Percentiles rank a stretch among this genome's conserved stretches.
Conservation (phyloP, 768 basidiomycete species). For the Strobilomyces echinocephalus region DNA sequence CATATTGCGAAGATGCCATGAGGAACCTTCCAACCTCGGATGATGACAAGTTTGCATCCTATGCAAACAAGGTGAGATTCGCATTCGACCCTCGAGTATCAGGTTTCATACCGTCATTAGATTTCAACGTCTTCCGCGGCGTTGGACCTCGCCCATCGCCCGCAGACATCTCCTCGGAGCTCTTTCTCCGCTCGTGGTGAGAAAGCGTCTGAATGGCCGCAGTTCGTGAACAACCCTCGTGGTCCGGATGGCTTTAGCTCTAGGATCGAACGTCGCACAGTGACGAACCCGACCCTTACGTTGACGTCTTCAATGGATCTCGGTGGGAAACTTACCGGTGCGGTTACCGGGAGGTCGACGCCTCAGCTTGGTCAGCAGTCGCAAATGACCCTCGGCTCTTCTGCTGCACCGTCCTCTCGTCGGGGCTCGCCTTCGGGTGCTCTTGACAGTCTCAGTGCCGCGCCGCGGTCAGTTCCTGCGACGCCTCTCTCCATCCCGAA, state of each 20-base stretch:
- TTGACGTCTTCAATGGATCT: conserved; percentile 55
- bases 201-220: conserved; percentile 91
- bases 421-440: conserved; percentile 69
- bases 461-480: conserved; percentile 78
- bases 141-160: conserved; percentile 85
- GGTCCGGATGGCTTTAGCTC: conserved; percentile 53
- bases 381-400: conserved; percentile 37
- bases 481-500: conserved; percentile 63
- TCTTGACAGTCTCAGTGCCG: conserved; percentile 53
- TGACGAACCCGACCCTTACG: conserved; percentile 69
- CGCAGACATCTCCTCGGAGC: conserved; percentile 70
- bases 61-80: conserved; percentile 55
- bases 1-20: conserved; percentile 65
- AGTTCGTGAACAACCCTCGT: conserved; percentile 65
- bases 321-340: conserved; percentile 38
- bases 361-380: conserved; percentile 61
- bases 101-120: conserved; percentile 31
- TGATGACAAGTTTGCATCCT: conserved; percentile 78
- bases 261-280: conserved; percentile 62
- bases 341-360: conserved; percentile 56
- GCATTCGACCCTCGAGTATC: neutral
- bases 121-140: conserved; percentile 88
- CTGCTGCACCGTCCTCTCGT: conserved; percentile 50
- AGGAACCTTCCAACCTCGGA: conserved; percentile 82
- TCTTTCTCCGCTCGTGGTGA: conserved; percentile 57